These are phyloP conservation scores for Closterium sp. DNA, from an alignment of 139 green algal genomes.

Conservation along the genomic window DNA sequence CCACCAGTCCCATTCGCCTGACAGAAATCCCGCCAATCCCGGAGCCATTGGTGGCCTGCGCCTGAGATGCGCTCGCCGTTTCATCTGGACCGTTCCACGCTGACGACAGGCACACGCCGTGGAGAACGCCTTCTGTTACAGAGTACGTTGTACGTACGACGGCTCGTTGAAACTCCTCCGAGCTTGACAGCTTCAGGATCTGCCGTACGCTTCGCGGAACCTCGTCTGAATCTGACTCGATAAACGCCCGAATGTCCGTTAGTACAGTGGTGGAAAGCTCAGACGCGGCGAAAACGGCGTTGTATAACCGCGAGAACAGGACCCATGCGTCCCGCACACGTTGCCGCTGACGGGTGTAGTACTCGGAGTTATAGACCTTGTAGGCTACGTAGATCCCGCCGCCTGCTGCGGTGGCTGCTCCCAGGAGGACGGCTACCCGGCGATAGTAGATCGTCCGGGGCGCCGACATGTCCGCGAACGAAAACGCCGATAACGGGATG, in stretches of 20 bases:
- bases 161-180: conserved; percentile 26
- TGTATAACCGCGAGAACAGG: background rate
- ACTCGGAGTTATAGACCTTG: background rate
- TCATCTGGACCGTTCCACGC: conserved; percentile 10
- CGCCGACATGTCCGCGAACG: background rate
- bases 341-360: background rate
- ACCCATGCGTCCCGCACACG: background rate
- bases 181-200: conserved; percentile 27
- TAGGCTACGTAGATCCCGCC: background rate
- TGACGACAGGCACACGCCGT: background rate
- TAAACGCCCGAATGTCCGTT: conserved; percentile 19
- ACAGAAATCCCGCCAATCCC: background rate
- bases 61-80: background rate
- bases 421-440: background rate
- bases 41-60: conserved; percentile 12
- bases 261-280: conserved; percentile 27
- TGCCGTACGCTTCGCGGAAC: conserved; percentile 31
- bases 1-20: background rate
- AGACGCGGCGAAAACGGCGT: background rate
- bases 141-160: conserved; percentile 8
- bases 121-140: conserved; percentile 1
- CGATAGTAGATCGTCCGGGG: background rate
- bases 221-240: conserved; percentile 22
- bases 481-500: background rate
- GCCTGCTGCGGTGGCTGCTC: background rate